Evolutionary conservation across 106 monocot genomes (phyloP).

Genomic region (Hemerocallis citrina): DNA sequence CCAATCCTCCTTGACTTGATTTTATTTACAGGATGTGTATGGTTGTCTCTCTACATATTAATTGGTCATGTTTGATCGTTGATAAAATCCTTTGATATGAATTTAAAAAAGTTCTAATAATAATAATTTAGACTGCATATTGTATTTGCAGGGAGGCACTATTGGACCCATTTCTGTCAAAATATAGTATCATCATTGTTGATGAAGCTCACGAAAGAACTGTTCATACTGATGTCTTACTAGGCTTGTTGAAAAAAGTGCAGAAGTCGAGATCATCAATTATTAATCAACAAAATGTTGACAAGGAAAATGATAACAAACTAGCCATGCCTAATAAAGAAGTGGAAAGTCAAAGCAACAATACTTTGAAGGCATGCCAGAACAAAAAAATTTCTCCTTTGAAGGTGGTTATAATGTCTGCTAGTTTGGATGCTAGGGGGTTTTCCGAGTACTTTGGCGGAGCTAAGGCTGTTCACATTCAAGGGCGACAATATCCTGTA

Average conservation of each 20-base stretch:
- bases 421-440: constrained; percentile 84
- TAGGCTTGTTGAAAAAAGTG: constrained; percentile 82
- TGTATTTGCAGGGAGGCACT: constrained; percentile 74
- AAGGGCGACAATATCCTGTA: constrained; percentile 84
- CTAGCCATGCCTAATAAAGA: constrained; percentile 13
- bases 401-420: constrained; percentile 97
- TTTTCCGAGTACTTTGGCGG: constrained; percentile 89
- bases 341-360: constrained; percentile 8
- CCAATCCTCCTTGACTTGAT: too few species aligned
- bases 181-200: constrained; percentile 73
- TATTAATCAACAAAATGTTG: constrained; percentile 15
- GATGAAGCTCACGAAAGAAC: constrained; percentile 99
- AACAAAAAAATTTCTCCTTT: constrained; percentile 38
- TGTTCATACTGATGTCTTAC: constrained; percentile 85
- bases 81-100: too few species aligned
- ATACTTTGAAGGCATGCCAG: constrained; percentile 28
- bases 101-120: too few species aligned
- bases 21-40: too few species aligned
- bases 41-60: too few species aligned
- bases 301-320: constrained; percentile 11
- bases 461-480: constrained; percentile 85
- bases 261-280: constrained; percentile 37
- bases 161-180: constrained; percentile 72
- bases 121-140: neutral
- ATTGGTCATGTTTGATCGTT: too few species aligned